Conservation (phyloP, 371 early-diverging fungal genomes). For the Mortierella sp. region DNA sequence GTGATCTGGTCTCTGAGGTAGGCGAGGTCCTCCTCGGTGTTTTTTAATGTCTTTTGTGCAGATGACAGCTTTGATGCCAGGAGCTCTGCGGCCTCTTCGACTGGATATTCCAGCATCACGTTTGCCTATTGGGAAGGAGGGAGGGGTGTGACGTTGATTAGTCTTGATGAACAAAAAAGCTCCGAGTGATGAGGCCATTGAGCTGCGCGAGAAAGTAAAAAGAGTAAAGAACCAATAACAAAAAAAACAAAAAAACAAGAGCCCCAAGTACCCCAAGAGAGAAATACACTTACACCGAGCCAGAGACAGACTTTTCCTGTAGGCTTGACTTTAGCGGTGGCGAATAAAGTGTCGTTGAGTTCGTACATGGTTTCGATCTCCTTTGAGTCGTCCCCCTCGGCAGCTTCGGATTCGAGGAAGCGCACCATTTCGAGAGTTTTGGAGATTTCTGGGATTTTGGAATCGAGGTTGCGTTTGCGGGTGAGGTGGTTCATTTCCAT, state of each 20-base stretch:
- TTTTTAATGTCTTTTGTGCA: conserved; percentile 79
- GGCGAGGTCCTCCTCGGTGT: conserved; percentile 92
- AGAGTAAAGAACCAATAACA: too few species aligned
- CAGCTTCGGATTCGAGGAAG: conserved; percentile 72
- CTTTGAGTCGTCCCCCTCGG: conserved; percentile 76
- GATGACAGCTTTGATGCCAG: conserved; percentile 80
- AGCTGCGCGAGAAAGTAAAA: background rate
- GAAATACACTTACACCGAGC: conserved; percentile 84
- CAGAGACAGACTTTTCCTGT: conserved; percentile 91
- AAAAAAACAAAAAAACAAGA: background rate
- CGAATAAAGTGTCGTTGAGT: conserved; percentile 94
- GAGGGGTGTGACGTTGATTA: background rate
- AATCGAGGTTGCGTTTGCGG: conserved; percentile 85
- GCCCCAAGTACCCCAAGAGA: too few species aligned
- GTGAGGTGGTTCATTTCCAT: conserved; percentile 94
- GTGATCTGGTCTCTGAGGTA: conserved; percentile 97
- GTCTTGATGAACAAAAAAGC: background rate
- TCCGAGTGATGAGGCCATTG: background rate
- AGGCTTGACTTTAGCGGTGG: conserved; percentile 83
- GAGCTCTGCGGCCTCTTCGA: conserved; percentile 90
- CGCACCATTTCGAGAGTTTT: conserved; percentile 92
- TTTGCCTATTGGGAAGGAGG: conserved; percentile 77
- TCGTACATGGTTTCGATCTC: conserved; percentile 88
- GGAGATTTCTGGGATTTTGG: conserved; percentile 96
- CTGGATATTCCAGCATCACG: conserved; percentile 96